Base-by-base conservation (phyloP, 129 eudicot species). In the Flaveria ramosissima region DNA sequence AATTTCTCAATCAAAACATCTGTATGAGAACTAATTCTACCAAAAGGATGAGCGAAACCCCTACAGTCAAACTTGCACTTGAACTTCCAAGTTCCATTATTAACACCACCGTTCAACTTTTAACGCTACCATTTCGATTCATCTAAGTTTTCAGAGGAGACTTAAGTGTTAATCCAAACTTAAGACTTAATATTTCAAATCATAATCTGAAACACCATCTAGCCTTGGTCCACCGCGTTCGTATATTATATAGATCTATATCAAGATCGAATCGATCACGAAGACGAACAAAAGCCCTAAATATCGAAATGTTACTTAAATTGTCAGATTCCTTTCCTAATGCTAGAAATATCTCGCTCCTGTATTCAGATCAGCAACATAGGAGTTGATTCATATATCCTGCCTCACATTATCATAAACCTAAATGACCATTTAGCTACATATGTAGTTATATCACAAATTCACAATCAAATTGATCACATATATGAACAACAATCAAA, bases 161-260 rank as follows among this genome's bases (percentile, higher is more conserved):
- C 73, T 64, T 68, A 26, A 7, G 30, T 42, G n/a, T 20, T 8
- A 21, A 68, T 68, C 24, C 46, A 67, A 53, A 41, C 48, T 15
- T 57, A 2, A 15, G 24, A 8, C 23, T 65, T 76, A 7, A 43
- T 20, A 55, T 45, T n/a, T 45, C 9, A 2, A 13, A 46, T 13
- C 52, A 21, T 66, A 48, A 48, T 67, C 73, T 4, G 6, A 20
- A 6, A 4, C 66, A 46, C 36, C 26, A 72, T 47, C 63, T 50
- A 70, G 61, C 26, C 0, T 15, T 9, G 16, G 23, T 42, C 55
- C 71, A 46, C 20, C 42, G 26, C 77, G 47, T 27, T 59, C 23
- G 41, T 26, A 17, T 68, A 57, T 24, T 46, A 70, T 26, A 30
- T 7, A 43, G 71, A 74, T 76, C 72, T 64, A 48, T 48, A 65